Evolutionary conservation across 208 protist species (phyloP), one percentile per base, ranked within the genome.

Genomic region (Paratrypanosoma confusum): DNA sequence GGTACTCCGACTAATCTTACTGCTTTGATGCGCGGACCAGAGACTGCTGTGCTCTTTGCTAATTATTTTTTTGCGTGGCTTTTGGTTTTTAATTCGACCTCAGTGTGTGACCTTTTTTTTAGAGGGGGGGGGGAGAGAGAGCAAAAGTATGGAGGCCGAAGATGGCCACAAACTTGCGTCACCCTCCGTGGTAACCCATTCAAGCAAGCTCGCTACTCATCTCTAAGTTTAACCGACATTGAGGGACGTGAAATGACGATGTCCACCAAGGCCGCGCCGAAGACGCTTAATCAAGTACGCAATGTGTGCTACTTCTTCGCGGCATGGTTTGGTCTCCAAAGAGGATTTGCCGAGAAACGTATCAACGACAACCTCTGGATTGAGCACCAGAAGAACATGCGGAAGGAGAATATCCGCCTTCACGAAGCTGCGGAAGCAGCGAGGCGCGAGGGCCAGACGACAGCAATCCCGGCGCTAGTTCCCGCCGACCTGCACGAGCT

Each of bases 241-340:
- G 14, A 6, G n/a, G n/a, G n/a, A n/a, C n/a, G n/a, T n/a, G n/a
- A n/a, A n/a, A n/a, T n/a, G n/a, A n/a, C n/a, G 7, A 63, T 69
- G 25, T 65, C 74, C 24, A 52, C 77, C 44, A 86, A 88, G 62
- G 83, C 67, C 17, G 58, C 77, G 18, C 83, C 83, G 6, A 83
- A 87, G 62, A 87, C 77, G 49, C 65, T 93, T 11, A 69, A 89
- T 52, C 83, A 93, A 66, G 72, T 89, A 34, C 79, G 79, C 23
- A 89, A 89, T 65, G 68, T 89, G 38, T 68, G 67, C 18, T 89
- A 89, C 61, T 49, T 87, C n/a, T 64, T 87, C 25, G 70, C 79
- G 1, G 83, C 79, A 13, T 87, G 68, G 68, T 31, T 74, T 26
- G 83, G 83, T 43, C 64, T 84, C 37, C 73, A 79, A 53, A 75